A percentile compares a stretch with the other conserved stretches of the same genome.
Conservation (phyloP, 2,329 filamentous ascomycete genomes). For the Monilinia laxa region DNA sequence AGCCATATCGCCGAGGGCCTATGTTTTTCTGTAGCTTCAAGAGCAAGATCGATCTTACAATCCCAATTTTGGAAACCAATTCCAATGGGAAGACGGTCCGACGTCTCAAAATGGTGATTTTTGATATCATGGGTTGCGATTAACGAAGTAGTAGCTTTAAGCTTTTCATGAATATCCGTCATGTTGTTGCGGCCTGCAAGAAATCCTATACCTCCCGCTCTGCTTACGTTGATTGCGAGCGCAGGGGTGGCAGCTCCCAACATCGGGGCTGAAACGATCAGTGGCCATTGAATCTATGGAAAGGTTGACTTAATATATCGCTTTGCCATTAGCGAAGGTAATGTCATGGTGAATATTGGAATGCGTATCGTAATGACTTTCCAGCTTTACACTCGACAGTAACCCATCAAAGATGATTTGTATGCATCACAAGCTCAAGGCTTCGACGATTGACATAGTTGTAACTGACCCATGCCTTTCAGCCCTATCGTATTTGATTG, state of each 20-base stretch:
- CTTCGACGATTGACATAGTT: too few species aligned
- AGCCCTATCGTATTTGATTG: too few species aligned
- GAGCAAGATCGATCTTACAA: conserved; percentile 41
- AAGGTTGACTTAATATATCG: neutral
- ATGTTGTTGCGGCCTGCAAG: conserved; percentile 43
- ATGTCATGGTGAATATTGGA: neutral
- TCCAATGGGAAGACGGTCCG: conserved; percentile 45
- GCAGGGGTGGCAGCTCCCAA: conserved; percentile 56
- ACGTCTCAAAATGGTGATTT: neutral
- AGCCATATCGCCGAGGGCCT: conserved; percentile 47
- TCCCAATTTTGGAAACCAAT: conserved; percentile 50
- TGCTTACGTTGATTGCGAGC: conserved; percentile 61
- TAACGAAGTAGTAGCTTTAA: neutral
- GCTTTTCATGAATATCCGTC: conserved; percentile 25
- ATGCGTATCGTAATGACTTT: too few species aligned
- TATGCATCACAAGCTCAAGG: too few species aligned
- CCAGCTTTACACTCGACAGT: too few species aligned
- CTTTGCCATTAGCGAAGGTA: neutral
- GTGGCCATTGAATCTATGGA: conserved; percentile 16
- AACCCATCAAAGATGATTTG: too few species aligned
- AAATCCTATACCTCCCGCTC: conserved; percentile 53
- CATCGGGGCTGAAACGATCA: conserved; percentile 68
- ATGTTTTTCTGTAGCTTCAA: conserved; percentile 36
- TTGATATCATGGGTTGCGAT: neutral
- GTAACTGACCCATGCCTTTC: too few species aligned